Base-by-base conservation (phyloP, 2,329 filamentous ascomycete genomes). In the Cercospora zeina region DNA sequence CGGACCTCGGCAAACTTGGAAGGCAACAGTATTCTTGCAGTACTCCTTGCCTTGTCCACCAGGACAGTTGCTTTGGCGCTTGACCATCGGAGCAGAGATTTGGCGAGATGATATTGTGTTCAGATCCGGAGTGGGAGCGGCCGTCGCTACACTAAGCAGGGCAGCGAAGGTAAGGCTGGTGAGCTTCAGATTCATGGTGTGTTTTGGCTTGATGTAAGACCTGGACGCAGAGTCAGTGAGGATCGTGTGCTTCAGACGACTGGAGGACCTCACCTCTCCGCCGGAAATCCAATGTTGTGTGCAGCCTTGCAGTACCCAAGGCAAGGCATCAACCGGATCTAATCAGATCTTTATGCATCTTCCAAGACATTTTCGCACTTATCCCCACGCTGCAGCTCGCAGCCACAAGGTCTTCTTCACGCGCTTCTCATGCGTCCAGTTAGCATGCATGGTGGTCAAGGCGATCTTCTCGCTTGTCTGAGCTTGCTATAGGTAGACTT, bases 291-390 rank as follows among this genome's bases (percentile, higher is more conserved):
- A 49, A 0, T 49, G 21, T 3, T 49, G 21, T 49, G 21, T 49
- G 42, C 21, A 27, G 10, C 7, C 7, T 11, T 27, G 21, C 42
- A 49, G 21, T 49, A n/a, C 8, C 14, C 13, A 49, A 49, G 42
- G 14, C 21, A 13, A 1, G 21, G 13, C 42, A 27, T 14, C 4
- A 49, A 24, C 42, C 19, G 24, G 42, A 49, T 49, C 42, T 49
- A 49, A 49, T 49, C 42, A 49, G 42, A 49, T 49, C 42, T 49
- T 49, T 49, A 49, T 49, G 27, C 21, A 45, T 45, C 42, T 24
- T 19, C 4, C 4, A 24, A 14, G 3, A 19, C 11, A 49, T 27
- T 5, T 21, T 19, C 21, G 1, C 16, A 11, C 3, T 8, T 2
- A 21, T 7, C 13, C 16, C 42, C 42, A 49, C 42, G 42, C 42